Evolutionary conservation across 164 flowering plant genomes (phyloP), one percentile per base, ranked within the genome.

Genomic region (Nelumbo lutea): DNA sequence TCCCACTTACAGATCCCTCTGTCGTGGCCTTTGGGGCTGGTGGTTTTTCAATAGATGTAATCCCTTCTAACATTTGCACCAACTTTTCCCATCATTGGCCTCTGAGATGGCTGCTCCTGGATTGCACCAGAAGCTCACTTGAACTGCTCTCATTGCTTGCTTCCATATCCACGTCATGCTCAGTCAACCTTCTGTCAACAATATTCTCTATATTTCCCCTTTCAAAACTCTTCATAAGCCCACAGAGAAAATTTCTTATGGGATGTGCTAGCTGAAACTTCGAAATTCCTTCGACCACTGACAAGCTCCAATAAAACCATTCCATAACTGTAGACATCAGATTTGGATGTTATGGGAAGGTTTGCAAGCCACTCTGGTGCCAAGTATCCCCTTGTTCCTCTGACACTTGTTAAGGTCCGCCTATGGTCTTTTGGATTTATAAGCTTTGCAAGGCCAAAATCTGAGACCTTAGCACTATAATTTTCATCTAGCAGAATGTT

Each of bases 121-220:
- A 80, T 77, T 80, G 70, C 83, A 80, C 83, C 80, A 80, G 52
- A 80, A 80, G 68, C 80, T 77, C 14, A 77, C 77, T 63, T 72
- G 76, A 50, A 80, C 53, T 5, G 68, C 72, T 41, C 83, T 72
- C 15, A 46, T 41, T 10, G 65, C 67, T 68, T 77, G 74, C 72
- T 7, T 80, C 80, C 62, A 72, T 58, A 64, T 80, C 77, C 8
- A 77, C 70, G 3, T 73, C 77, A 39, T 75, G 56, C 46, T 72
- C 74, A 8, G 64, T 15, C 1, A 80, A 73, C 59, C 76, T 77
- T 47, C 65, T 72, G 60, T 80, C 83, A 64, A 77, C 64, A 44
- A 80, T 72, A 45, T 65, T 72, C 10, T 46, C 43, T 1, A 71
- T 7, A 58, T 67, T 70, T 46, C 78, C 74, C 62, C 44, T 75